Conservation (phyloP, 768 basidiomycete species). For the Tulasnella sp. region DNA sequence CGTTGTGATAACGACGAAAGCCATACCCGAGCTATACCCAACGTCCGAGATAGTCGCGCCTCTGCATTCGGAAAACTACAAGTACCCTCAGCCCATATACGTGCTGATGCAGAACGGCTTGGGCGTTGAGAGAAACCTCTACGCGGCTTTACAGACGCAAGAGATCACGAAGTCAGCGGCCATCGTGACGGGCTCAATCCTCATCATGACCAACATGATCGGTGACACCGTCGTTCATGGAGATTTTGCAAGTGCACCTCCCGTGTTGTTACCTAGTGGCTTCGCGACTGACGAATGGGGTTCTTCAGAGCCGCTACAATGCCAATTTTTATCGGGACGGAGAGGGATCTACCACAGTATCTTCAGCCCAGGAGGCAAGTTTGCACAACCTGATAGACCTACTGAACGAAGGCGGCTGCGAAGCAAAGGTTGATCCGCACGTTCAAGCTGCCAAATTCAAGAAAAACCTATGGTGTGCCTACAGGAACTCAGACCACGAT, state of each 20-base stretch:
- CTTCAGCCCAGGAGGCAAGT: background rate
- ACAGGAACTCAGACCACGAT: background rate
- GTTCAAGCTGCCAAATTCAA: slow-evolving; percentile 51
- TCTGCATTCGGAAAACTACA: slow-evolving; percentile 37
- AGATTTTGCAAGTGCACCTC: background rate
- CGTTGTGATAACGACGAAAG: slow-evolving; percentile 59
- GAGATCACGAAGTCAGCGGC: slow-evolving; percentile 12
- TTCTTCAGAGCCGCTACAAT: background rate
- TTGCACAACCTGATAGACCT: slow-evolving; percentile 27
- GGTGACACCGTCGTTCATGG: background rate
- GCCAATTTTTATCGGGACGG: background rate
- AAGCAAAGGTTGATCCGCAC: slow-evolving; percentile 38
- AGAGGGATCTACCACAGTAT: background rate
- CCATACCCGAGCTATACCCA: slow-evolving; percentile 50
- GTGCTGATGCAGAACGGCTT: slow-evolving; percentile 63
- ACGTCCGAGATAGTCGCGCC: slow-evolving; percentile 47
- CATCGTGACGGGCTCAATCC: background rate
- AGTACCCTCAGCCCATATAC: slow-evolving; percentile 43
- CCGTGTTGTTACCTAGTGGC: background rate
- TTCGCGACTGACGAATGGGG: background rate
- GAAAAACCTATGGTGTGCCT: slow-evolving; percentile 45
- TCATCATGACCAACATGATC: background rate
- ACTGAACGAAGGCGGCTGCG: slow-evolving; percentile 38
- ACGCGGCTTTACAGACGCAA: slow-evolving; percentile 37
- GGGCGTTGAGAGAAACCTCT: slow-evolving; percentile 55